A percentile compares a stretch with the other conserved stretches of the same genome.
phyloP scores from a whole-genome alignment of 2,329 filamentous ascomycete species.

The Venturia effusa region DNA sequence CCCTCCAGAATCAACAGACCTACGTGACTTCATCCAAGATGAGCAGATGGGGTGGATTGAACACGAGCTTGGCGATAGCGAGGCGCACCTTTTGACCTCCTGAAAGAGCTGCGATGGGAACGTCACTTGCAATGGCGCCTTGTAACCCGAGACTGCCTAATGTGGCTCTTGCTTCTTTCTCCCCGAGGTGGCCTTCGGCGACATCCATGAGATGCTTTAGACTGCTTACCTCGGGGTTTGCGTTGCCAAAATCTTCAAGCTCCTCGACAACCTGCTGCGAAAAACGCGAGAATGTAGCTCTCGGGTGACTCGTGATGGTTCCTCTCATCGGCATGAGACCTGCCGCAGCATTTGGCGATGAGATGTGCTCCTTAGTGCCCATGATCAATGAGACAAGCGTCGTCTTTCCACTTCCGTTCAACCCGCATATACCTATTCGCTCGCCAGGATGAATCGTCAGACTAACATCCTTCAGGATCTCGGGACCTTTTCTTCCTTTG shows the following conservation, averaged over 20 bases:
- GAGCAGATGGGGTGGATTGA: slow-evolving; percentile 58
- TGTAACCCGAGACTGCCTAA: slow-evolving; percentile 59
- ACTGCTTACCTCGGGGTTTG: slow-evolving; percentile 48
- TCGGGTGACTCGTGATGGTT: slow-evolving; percentile 53
- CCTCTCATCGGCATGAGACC: slow-evolving; percentile 47
- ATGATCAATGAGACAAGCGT: slow-evolving; percentile 64
- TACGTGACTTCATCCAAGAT: slow-evolving; percentile 64
- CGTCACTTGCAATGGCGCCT: slow-evolving; percentile 60
- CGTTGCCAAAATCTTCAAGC: slow-evolving; percentile 46
- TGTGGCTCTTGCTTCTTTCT: slow-evolving; percentile 57
- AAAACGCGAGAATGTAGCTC: slow-evolving; percentile 64
- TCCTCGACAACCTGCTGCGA: slow-evolving; percentile 68
- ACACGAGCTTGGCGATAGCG: slow-evolving; percentile 59
- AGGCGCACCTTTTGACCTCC: slow-evolving; percentile 62
- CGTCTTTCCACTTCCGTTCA: slow-evolving; percentile 76
- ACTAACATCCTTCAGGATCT: slow-evolving; percentile 51
- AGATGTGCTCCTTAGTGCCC: slow-evolving; percentile 29
- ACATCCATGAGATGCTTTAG: slow-evolving; percentile 51
- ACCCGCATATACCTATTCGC: slow-evolving; percentile 61
- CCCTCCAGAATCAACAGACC: background rate
- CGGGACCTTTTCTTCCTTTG: slow-evolving; percentile 18
- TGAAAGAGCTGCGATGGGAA: slow-evolving; percentile 61
- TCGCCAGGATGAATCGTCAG: slow-evolving; percentile 64
- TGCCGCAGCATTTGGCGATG: slow-evolving; percentile 10
- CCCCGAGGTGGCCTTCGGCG: slow-evolving; percentile 41